Evolutionary conservation across 2,329 filamentous ascomycete species (phyloP), one percentile per base, ranked within the genome.

Genomic region (Aspergillus texensis): DNA sequence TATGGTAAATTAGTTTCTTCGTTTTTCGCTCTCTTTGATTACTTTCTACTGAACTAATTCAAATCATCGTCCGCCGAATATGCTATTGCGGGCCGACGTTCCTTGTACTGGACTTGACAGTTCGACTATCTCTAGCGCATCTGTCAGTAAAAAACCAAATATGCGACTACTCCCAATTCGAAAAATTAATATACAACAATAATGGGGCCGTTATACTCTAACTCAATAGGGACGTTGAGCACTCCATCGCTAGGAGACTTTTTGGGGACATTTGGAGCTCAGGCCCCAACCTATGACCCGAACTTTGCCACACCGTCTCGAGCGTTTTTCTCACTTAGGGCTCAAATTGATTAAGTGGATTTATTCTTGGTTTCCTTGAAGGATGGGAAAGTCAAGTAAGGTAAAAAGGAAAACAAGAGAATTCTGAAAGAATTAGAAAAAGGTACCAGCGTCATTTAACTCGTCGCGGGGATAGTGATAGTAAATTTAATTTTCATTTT

Each of bases 251-350:
- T 10, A 55, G 34, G 32, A 55, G 52, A 39, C 21, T 39, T 30
- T 55, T 28, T 21, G 52, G n/a, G 52, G 52, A 55, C 21, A n/a
- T 55, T 36, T 32, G 32, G 53, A 63, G 65, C 65, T 67, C 65
- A 67, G 65, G 65, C 65, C 65, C 61, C 65, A 64, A 58, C 39
- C 30, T 61, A 21, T 34, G 43, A 46, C 43, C 41, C 59, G 30
- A 34, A 41, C 45, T 57, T 46, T 48, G 53, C 52, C 39, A 46
- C 45, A 41, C 45, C 36, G 36, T 50, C 24, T 28, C 28, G n/a
- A 60, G 48, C 36, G 46, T 60, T 46, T 39, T 58, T 16, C 19
- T n/a, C 28, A 32, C 16, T 43, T 58, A 58, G 26, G 52, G 52
- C 52, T 24, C 26, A 16, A 39, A 39, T 55, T 39, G 36, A 58